Percentiles rank a stretch among this genome's conserved stretches.
These are phyloP conservation scores for Rutstroemia sp. DNA, from an alignment of 2,329 filamentous ascomycete species.

Conservation along the genomic window DNA sequence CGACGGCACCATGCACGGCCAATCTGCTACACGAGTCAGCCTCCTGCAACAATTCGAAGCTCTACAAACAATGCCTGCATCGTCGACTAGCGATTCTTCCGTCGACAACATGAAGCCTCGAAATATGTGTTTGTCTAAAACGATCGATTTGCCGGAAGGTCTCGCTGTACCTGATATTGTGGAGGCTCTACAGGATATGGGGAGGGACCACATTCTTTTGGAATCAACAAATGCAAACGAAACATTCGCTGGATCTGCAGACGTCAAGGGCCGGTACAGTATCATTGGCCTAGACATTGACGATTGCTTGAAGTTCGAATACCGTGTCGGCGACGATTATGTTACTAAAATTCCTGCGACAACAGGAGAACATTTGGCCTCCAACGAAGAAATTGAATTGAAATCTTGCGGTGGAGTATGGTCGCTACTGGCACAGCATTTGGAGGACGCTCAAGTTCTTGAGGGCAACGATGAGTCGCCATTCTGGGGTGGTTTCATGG, in stretches of 20 bases:
- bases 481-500: slow-evolving; percentile 65
- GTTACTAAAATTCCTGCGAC: slow-evolving; percentile 12
- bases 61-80: slow-evolving; percentile 3
- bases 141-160: slow-evolving; percentile 38
- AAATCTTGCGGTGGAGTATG: slow-evolving; percentile 26
- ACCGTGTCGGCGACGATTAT: slow-evolving; percentile 41
- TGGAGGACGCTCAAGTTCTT: slow-evolving; percentile 34
- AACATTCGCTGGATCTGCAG: slow-evolving; percentile 35
- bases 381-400: slow-evolving; percentile 5
- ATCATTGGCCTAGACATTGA: slow-evolving; percentile 63
- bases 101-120: slow-evolving; percentile 11
- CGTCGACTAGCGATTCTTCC: neutral
- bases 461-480: slow-evolving; percentile 36
- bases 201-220: slow-evolving; percentile 44
- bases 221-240: slow-evolving; percentile 51
- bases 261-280: slow-evolving; percentile 58
- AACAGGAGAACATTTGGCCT: neutral
- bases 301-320: slow-evolving; percentile 49
- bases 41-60: slow-evolving; percentile 19
- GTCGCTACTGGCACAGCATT: slow-evolving; percentile 29
- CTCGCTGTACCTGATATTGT: slow-evolving; percentile 48
- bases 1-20: slow-evolving; percentile 14
- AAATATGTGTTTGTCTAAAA: slow-evolving; percentile 34
- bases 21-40: slow-evolving; percentile 21
- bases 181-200: slow-evolving; percentile 32